Conservation (phyloP, 2,329 filamentous ascomycete species). For the Verticillium albo-atrum region DNA sequence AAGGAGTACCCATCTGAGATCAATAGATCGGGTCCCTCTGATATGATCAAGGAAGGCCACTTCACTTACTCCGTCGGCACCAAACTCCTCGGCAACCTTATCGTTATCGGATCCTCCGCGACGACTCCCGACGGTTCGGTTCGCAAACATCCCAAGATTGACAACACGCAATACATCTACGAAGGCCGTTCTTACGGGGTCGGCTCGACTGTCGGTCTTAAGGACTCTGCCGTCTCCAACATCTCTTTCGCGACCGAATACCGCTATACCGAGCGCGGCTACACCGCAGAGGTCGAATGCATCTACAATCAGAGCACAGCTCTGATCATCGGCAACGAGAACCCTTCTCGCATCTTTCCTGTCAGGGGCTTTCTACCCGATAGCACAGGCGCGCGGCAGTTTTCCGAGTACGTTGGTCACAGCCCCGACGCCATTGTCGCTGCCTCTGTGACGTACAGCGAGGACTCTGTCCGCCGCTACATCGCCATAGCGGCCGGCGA, state of each 20-base stretch:
- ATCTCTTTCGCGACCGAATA: conserved; percentile 13
- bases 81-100: conserved; percentile 15
- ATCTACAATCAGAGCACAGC: conserved; percentile 28
- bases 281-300: conserved; percentile 23
- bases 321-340: conserved; percentile 16
- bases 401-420: conserved; percentile 24
- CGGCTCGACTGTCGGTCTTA: conserved; percentile 18
- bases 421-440: conserved; percentile 21
- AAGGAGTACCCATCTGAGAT: conserved; percentile 19
- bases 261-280: conserved; percentile 27
- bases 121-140: conserved; percentile 13
- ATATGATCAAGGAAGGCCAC: conserved; percentile 11
- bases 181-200: conserved; percentile 21
- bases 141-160: conserved; percentile 17
- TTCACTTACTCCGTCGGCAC: conserved; percentile 20
- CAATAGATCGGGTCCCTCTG: conserved; percentile 8
- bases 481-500: conserved; percentile 24
- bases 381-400: conserved; percentile 13
- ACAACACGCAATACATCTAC: conserved; percentile 19
- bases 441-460: conserved; percentile 21
- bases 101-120: conserved; percentile 15
- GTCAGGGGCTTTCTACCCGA: conserved; percentile 5
- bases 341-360: conserved; percentile 6
- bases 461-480: conserved; percentile 15
- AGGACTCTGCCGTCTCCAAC: conserved; percentile 5